phyloP scores from a whole-genome alignment of 345 rosid species.

The Gossypium stocksii region DNA sequence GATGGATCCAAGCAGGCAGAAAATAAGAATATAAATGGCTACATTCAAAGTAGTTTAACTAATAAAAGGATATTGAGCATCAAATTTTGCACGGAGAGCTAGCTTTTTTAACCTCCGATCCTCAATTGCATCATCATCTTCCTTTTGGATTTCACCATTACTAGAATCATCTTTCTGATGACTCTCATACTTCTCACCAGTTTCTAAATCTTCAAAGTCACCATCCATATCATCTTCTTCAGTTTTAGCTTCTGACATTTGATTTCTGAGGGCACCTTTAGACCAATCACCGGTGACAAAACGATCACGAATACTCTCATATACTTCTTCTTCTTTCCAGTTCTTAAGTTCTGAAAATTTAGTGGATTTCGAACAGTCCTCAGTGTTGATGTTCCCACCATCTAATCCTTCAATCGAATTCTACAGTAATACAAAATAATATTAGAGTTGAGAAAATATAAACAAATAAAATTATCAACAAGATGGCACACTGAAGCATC shows the following conservation, averaged over 20 bases:
- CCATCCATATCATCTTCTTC: conserved; percentile 59
- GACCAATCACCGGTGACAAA: conserved; percentile 93
- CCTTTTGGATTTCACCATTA: conserved; percentile 31
- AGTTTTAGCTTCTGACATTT: conserved; percentile 30
- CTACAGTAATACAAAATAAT: conserved; percentile 38
- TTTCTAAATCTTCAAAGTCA: conserved; percentile 93
- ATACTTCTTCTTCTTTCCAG: conserved; percentile 63
- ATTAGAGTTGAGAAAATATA: not conserved
- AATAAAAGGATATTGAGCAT: conserved; percentile 84
- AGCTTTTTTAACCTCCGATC: conserved; percentile 78
- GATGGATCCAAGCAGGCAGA: not conserved
- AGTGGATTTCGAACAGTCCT: conserved; percentile 74
- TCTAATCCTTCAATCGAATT: conserved; percentile 39
- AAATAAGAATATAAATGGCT: not conserved
- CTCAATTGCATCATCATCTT: conserved; percentile 42
- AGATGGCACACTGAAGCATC: not conserved
- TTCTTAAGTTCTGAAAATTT: conserved; percentile 41
- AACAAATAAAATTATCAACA: not conserved
- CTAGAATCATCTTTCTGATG: conserved; percentile 30
- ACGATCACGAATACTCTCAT: conserved; percentile 73
- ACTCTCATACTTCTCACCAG: conserved; percentile 50
- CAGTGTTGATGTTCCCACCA: conserved; percentile 37
- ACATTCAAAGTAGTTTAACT: not conserved
- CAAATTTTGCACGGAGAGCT: conserved; percentile 70
- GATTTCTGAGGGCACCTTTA: conserved; percentile 62